Percentiles rank a stretch among this genome's conserved stretches.
Conservation (phyloP, 805 yeast species). For the Myxozyma vanderwaltii region DNA sequence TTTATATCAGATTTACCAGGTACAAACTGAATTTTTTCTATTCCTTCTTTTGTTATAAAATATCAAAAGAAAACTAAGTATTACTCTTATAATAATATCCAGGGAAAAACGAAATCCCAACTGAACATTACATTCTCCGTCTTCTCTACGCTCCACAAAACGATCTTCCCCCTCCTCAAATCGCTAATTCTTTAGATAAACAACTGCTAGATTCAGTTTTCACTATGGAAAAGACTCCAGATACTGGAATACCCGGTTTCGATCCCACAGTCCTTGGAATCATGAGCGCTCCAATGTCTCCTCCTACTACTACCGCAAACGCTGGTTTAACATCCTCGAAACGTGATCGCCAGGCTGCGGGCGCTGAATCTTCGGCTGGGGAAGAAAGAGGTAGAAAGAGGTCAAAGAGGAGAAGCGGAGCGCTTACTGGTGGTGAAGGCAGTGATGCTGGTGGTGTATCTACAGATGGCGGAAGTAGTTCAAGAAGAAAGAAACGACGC, state of each 20-base stretch:
- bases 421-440: slow-evolving; percentile 10
- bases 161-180: slow-evolving; percentile 49
- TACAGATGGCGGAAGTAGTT: slow-evolving; percentile 11
- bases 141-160: slow-evolving; percentile 35
- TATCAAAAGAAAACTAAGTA: no score
- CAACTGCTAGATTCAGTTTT: slow-evolving; percentile 54
- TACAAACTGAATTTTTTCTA: background rate
- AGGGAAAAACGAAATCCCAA: slow-evolving; percentile 48
- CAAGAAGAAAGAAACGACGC: slow-evolving; percentile 5
- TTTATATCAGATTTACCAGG: slow-evolving; percentile 85
- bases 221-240: slow-evolving; percentile 63
- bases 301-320: slow-evolving; percentile 3
- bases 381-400: slow-evolving; percentile 15
- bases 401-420: slow-evolving; percentile 8
- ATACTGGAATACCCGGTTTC: slow-evolving; percentile 76
- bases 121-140: slow-evolving; percentile 35
- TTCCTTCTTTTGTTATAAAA: background rate
- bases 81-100: background rate
- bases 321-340: background rate
- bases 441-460: slow-evolving; percentile 20
- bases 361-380: slow-evolving; percentile 27
- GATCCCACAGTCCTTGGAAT: slow-evolving; percentile 61
- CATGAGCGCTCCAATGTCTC: slow-evolving; percentile 20
- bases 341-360: slow-evolving; percentile 7
- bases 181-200: slow-evolving; percentile 45